A percentile compares a stretch with the other conserved stretches of the same genome.
These are phyloP conservation scores for Barbatosphaeria neglecta DNA, from an alignment of 495 filamentous ascomycete genomes.

Conservation along the genomic window DNA sequence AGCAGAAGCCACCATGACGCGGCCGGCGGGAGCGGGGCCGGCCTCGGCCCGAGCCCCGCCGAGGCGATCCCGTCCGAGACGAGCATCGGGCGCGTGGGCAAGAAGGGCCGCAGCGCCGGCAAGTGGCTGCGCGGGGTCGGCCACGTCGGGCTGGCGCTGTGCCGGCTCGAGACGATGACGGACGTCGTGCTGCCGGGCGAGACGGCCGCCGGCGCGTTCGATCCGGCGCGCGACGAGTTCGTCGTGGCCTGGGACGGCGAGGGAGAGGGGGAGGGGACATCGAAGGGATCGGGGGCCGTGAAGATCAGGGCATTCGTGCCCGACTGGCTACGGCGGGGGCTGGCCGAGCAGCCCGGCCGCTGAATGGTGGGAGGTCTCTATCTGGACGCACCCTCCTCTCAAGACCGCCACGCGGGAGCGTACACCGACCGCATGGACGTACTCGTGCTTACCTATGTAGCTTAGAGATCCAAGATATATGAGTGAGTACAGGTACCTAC, in stretches of 20 bases:
- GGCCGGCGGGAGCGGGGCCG: too few relatives aligned
- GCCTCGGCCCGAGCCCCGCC: too few relatives aligned
- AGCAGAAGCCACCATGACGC: too few relatives aligned
- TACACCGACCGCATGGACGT: too few relatives aligned
- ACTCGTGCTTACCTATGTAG: too few relatives aligned
- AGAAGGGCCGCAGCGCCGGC: constrained; percentile 57
- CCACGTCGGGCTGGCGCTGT: constrained; percentile 80
- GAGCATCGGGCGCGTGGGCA: constrained; percentile 27
- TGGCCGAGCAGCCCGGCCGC: constrained; percentile 8
- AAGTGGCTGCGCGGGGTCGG: constrained; percentile 67
- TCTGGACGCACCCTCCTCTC: too few relatives aligned
- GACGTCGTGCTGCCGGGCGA: constrained; percentile 55
- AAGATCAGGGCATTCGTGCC: constrained; percentile 81
- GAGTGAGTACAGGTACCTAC: too few relatives aligned
- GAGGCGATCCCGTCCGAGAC: constrained; percentile 22
- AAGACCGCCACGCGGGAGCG: too few relatives aligned
- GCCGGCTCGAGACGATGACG: constrained; percentile 83
- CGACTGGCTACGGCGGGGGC: constrained; percentile 49
- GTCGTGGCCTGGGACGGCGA: constrained; percentile 22
- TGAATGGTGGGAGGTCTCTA: too few relatives aligned
- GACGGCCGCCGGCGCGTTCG: constrained; percentile 36
- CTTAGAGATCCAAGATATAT: too few relatives aligned
- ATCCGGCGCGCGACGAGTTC: constrained; percentile 33
- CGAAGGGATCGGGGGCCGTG: constrained; percentile 19
- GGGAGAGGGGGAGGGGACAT: background rate